phyloP scores from a whole-genome alignment of 768 basidiomycete species.

The Hericium alpestre region DNA sequence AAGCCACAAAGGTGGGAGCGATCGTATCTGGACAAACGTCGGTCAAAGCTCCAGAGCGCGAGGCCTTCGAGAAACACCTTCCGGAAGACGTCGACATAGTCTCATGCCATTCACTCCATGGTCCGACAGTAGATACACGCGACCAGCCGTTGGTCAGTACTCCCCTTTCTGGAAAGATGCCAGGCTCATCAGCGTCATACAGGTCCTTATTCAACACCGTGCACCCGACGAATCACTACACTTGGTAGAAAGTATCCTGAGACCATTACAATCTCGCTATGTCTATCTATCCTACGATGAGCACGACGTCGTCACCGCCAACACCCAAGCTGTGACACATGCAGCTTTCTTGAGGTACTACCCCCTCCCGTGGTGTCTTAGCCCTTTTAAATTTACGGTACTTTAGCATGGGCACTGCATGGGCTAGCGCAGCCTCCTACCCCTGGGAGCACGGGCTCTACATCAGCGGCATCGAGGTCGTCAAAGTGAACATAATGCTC shows the following conservation, averaged over 20 bases:
- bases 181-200: neutral
- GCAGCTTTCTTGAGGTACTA: slow-evolving; percentile 88
- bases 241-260: slow-evolving; percentile 75
- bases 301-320: slow-evolving; percentile 92
- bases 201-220: slow-evolving; percentile 87
- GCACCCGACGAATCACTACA: slow-evolving; percentile 60
- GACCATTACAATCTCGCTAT: slow-evolving; percentile 70
- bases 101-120: slow-evolving; percentile 91
- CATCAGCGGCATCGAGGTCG: slow-evolving; percentile 94
- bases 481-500: slow-evolving; percentile 93
- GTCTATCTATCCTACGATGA: slow-evolving; percentile 95
- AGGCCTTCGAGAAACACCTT: slow-evolving; percentile 80
- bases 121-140: slow-evolving; percentile 76
- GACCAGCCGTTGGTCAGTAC: slow-evolving; percentile 79
- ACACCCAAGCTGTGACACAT: slow-evolving; percentile 96
- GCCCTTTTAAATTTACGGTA: neutral
- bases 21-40: slow-evolving; percentile 94
- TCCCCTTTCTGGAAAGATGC: neutral
- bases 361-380: neutral
- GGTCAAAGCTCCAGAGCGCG: slow-evolving; percentile 88
- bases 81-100: slow-evolving; percentile 82
- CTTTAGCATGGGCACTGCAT: slow-evolving; percentile 93
- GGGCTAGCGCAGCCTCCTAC: slow-evolving; percentile 66
- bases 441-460: slow-evolving; percentile 96
- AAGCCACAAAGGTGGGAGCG: slow-evolving; percentile 87